Percentiles rank a stretch among this genome's conserved stretches.
phyloP scores from a whole-genome alignment of 805 yeast genomes.

The Ogataea naganishii region DNA sequence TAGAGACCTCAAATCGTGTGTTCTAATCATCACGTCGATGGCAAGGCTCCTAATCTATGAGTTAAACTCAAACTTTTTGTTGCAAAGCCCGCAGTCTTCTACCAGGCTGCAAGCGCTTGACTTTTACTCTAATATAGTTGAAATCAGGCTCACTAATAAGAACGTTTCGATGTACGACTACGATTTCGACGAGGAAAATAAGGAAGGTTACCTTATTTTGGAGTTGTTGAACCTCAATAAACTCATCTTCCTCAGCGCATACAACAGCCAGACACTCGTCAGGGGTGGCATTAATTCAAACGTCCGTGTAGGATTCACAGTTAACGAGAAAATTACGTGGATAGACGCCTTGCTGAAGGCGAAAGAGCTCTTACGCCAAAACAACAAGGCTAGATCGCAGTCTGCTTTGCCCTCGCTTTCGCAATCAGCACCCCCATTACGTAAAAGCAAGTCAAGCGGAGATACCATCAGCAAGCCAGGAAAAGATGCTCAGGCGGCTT shows the following conservation, averaged over 20 bases:
- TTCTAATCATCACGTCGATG: constrained; percentile 25
- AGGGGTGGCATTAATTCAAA: constrained; percentile 25
- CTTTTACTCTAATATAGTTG: constrained; percentile 23
- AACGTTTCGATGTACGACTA: constrained; percentile 72
- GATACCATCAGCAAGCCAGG: no score
- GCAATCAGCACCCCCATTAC: constrained; percentile 1
- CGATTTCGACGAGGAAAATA: constrained; percentile 55
- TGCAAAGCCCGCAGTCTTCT: constrained; percentile 22
- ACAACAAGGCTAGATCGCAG: no score
- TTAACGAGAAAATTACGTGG: constrained; percentile 52
- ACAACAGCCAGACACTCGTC: constrained; percentile 25
- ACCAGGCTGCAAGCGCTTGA: constrained; percentile 34
- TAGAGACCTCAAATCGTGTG: constrained; percentile 23
- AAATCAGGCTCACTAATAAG: constrained; percentile 37
- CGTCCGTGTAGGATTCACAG: constrained; percentile 26
- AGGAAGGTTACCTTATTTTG: constrained; percentile 54
- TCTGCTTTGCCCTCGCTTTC: no score
- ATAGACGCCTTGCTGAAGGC: constrained; percentile 62
- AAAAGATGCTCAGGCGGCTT: no score
- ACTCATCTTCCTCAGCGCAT: constrained; percentile 44
- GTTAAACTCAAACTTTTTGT: constrained; percentile 20
- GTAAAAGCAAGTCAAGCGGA: neutral
- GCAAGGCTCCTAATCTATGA: constrained; percentile 28
- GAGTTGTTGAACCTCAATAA: constrained; percentile 51
- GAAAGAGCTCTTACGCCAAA: constrained; percentile 40